These are phyloP conservation scores for Penicillium sp. DNA, from an alignment of 2,329 filamentous ascomycete genomes.

Conservation along the genomic window DNA sequence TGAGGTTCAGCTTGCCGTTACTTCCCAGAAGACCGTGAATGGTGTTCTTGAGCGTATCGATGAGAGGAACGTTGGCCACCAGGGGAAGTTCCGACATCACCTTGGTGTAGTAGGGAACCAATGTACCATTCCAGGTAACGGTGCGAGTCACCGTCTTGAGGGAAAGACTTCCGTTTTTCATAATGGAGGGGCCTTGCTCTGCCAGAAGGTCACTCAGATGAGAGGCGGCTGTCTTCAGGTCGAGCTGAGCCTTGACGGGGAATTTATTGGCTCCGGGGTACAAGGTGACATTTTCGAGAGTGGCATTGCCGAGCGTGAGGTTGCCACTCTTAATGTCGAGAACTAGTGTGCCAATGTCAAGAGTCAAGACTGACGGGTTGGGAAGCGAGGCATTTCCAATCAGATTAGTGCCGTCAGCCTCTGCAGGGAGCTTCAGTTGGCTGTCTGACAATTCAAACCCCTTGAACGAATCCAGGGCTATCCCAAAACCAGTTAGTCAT, in stretches of 20 bases:
- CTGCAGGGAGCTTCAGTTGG: slow-evolving; percentile 47
- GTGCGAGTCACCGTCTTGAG: slow-evolving; percentile 32
- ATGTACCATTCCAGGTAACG: slow-evolving; percentile 35
- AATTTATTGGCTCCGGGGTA: slow-evolving; percentile 58
- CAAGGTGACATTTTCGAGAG: slow-evolving; percentile 55
- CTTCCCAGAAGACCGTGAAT: slow-evolving; percentile 26
- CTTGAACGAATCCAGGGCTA: slow-evolving; percentile 58
- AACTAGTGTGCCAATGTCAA: slow-evolving; percentile 61
- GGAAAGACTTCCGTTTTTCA: slow-evolving; percentile 30
- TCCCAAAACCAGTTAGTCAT: slow-evolving; percentile 5
- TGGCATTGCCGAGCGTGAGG: slow-evolving; percentile 54
- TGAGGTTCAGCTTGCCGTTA: slow-evolving; percentile 20
- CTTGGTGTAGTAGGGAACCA: slow-evolving; percentile 40
- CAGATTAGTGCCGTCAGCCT: slow-evolving; percentile 57
- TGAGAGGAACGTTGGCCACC: slow-evolving; percentile 33
- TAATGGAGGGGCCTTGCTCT: slow-evolving; percentile 29
- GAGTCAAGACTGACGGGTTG: slow-evolving; percentile 61
- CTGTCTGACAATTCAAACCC: slow-evolving; percentile 55
- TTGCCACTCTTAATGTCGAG: slow-evolving; percentile 56
- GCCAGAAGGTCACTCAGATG: slow-evolving; percentile 32
- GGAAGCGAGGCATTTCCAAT: slow-evolving; percentile 58
- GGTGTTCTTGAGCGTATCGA: slow-evolving; percentile 34
- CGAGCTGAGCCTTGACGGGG: slow-evolving; percentile 53
- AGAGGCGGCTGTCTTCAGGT: slow-evolving; percentile 46
- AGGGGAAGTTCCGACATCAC: slow-evolving; percentile 37